Conservation (phyloP, 1,139 yeast genomes). For the Pichia cactophila region DNA sequence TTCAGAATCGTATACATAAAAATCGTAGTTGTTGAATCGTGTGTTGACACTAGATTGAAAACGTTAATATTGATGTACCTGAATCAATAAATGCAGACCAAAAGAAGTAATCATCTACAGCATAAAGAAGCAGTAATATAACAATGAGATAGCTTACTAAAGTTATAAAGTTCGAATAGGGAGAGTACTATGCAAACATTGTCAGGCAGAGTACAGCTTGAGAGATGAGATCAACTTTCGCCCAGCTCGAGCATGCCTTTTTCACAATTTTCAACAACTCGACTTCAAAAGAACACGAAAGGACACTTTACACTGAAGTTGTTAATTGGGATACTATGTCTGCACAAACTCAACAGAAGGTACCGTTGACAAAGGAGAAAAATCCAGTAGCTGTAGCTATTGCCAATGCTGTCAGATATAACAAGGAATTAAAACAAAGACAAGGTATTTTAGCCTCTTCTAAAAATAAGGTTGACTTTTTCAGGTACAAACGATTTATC, state of each 20-base stretch:
- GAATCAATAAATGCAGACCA: too few relatives aligned
- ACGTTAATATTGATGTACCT: too few relatives aligned
- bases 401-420: slow-evolving; percentile 64
- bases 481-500: slow-evolving; percentile 75
- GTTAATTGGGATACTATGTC: not conserved
- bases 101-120: too few relatives aligned
- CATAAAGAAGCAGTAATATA: too few relatives aligned
- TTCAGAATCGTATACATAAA: too few relatives aligned
- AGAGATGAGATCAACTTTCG: too few relatives aligned
- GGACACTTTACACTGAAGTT: not conserved
- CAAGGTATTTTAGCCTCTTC: slow-evolving; percentile 63
- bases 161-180: too few relatives aligned
- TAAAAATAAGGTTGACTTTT: slow-evolving; percentile 60
- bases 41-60: too few relatives aligned
- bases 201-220: too few relatives aligned
- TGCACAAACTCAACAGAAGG: slow-evolving; percentile 16
- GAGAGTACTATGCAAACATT: too few relatives aligned
- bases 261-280: not conserved
- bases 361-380: slow-evolving; percentile 21
- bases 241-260: not conserved
- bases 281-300: not conserved
- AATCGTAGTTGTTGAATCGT: too few relatives aligned
- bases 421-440: slow-evolving; percentile 64
- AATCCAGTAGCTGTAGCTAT: slow-evolving; percentile 46
- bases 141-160: too few relatives aligned